Evolutionary conservation across 2,329 filamentous ascomycete genomes (phyloP).

Genomic region (Aspergillus niger): DNA sequence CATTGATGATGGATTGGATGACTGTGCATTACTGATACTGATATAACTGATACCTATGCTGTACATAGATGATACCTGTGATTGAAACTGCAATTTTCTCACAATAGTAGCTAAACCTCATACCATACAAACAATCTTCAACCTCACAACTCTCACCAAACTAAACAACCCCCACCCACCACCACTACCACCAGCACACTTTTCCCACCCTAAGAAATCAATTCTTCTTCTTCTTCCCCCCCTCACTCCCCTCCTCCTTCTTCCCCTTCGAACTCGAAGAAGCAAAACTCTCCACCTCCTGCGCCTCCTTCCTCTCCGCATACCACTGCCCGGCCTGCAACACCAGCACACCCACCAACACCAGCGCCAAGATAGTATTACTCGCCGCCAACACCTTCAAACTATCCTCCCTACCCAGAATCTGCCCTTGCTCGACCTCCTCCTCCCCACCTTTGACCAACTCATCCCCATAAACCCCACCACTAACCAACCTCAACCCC

Average conservation of each 20-base stretch:
- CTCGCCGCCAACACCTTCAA: conserved; percentile 88
- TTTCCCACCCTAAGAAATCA: neutral
- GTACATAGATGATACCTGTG: neutral
- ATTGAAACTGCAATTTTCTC: neutral
- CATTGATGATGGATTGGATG: too few species aligned
- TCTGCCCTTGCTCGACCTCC: conserved; percentile 61
- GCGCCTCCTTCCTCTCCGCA: conserved; percentile 86
- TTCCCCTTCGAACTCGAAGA: conserved; percentile 32
- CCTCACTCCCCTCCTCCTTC: conserved; percentile 24
- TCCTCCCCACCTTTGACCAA: conserved; percentile 17
- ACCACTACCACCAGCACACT: neutral
- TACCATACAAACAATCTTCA: neutral
- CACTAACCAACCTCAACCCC: conserved; percentile 80
- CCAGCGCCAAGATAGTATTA: conserved; percentile 92
- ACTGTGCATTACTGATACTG: neutral
- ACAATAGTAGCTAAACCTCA: neutral
- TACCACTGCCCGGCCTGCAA: conserved; percentile 98
- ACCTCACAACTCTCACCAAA: neutral
- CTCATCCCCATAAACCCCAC: conserved; percentile 64
- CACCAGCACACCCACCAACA: conserved; percentile 86
- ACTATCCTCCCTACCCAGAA: conserved; percentile 82
- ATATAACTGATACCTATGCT: neutral
- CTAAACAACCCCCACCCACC: neutral
- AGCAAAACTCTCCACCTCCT: conserved; percentile 68
- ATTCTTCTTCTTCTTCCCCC: conserved; percentile 33